Evolutionary conservation across 2,329 filamentous ascomycete genomes (phyloP).

Genomic region (Penicillium palitans): DNA sequence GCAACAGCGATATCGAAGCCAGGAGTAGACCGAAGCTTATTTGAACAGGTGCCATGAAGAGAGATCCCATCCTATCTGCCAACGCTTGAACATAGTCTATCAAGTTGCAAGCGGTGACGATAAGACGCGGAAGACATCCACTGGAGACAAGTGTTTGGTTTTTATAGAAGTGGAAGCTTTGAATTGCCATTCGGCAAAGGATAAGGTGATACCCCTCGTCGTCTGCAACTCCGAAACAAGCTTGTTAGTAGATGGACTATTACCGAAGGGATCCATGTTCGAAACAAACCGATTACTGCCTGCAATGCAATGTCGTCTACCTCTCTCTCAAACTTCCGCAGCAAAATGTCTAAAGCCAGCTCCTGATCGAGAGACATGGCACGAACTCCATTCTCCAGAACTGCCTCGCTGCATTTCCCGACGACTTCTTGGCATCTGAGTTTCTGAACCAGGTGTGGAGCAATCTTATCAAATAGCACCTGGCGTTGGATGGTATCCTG

Average conservation of each 20-base stretch:
- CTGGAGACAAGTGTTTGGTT: conserved; percentile 29
- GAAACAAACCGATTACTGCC: conserved; percentile 31
- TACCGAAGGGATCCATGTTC: not conserved
- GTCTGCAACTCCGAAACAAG: conserved; percentile 20
- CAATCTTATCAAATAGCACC: conserved; percentile 36
- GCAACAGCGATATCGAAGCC: conserved; percentile 35
- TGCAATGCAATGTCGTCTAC: conserved; percentile 40
- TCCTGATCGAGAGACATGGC: conserved; percentile 43
- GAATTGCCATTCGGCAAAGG: conserved; percentile 36
- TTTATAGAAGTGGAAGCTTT: conserved; percentile 41
- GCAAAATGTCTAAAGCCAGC: conserved; percentile 37
- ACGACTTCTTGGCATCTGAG: conserved; percentile 42
- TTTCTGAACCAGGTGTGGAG: conserved; percentile 37
- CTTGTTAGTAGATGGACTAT: conserved; percentile 2
- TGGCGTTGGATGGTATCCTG: conserved; percentile 40
- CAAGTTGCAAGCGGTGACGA: conserved; percentile 33
- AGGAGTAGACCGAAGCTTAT: conserved; percentile 34
- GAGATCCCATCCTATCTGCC: conserved; percentile 18
- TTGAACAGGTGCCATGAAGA: conserved; percentile 31
- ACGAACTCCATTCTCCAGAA: conserved; percentile 42
- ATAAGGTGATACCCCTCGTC: conserved; percentile 33
- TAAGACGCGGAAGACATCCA: conserved; percentile 28
- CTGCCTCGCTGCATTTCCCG: conserved; percentile 37
- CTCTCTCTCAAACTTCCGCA: conserved; percentile 40
- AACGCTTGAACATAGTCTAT: conserved; percentile 33